phyloP scores from a whole-genome alignment of 306 rosid species.

The Oemleria cerasiformis region DNA sequence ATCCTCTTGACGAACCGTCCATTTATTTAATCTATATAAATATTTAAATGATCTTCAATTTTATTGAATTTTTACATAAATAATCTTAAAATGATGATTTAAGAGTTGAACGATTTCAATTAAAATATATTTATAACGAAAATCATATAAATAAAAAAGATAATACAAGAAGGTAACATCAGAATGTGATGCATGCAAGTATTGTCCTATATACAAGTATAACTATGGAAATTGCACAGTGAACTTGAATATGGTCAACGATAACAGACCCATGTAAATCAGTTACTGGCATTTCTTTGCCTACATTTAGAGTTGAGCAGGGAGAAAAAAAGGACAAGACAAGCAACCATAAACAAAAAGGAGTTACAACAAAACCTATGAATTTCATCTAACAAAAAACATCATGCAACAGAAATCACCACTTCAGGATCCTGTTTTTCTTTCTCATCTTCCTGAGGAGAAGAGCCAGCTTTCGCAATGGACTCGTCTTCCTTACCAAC shows the following conservation, averaged over 20 bases:
- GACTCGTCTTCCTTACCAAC: not conserved
- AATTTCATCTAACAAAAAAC: not conserved
- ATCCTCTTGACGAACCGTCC: too few relatives aligned
- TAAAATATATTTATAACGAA: too few relatives aligned
- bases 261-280: not conserved
- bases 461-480: not conserved
- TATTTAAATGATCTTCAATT: too few relatives aligned
- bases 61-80: too few relatives aligned
- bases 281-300: not conserved
- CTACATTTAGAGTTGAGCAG: not conserved
- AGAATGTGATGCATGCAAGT: not conserved
- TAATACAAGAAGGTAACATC: not conserved
- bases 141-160: not conserved
- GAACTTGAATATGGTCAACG: not conserved
- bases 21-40: too few relatives aligned
- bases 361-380: slow-evolving; percentile 1
- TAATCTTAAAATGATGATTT: too few relatives aligned
- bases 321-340: not conserved
- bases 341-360: not conserved
- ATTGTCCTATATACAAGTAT: not conserved
- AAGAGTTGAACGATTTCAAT: too few relatives aligned
- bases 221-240: not conserved
- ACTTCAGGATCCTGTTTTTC: not conserved
- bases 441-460: not conserved
- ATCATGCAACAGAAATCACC: slow-evolving; percentile 4